Conservation (phyloP, 441 rosid species). For the Brassica balearica region DNA sequence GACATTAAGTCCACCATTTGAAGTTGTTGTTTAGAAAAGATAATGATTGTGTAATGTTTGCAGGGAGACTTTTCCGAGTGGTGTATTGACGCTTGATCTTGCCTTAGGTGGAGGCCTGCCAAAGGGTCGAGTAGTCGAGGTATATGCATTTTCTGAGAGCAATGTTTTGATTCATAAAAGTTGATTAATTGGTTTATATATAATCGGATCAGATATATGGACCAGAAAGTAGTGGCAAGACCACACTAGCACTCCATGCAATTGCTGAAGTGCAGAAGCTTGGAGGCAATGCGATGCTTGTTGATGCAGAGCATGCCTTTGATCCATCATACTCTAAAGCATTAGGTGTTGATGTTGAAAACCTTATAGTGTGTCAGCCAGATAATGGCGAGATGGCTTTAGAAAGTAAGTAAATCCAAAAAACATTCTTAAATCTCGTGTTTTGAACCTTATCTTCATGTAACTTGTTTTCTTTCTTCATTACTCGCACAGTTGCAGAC, state of each 20-base stretch:
- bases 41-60: neutral
- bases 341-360: conserved; percentile 89
- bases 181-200: neutral
- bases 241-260: conserved; percentile 96
- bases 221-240: conserved; percentile 98
- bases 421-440: conserved; percentile 12
- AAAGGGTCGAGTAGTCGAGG: conserved; percentile 96
- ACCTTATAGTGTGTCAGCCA: conserved; percentile 93
- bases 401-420: conserved; percentile 64
- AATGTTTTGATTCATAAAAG: too few species aligned
- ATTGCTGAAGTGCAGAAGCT: conserved; percentile 98
- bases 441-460: neutral
- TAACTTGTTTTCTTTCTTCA: conserved; percentile 21
- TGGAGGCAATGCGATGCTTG: conserved; percentile 99
- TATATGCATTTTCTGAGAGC: conserved; percentile 41
- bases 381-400: conserved; percentile 97
- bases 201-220: conserved; percentile 71
- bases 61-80: conserved; percentile 82
- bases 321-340: conserved; percentile 97
- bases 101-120: conserved; percentile 98
- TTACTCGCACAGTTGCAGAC: conserved; percentile 75
- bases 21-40: too few species aligned
- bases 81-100: conserved; percentile 89
- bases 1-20: too few species aligned
- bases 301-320: conserved; percentile 99